These are phyloP conservation scores for Cotoneaster glaucophyllus DNA, from an alignment of 306 rosid species.

Conservation along the genomic window DNA sequence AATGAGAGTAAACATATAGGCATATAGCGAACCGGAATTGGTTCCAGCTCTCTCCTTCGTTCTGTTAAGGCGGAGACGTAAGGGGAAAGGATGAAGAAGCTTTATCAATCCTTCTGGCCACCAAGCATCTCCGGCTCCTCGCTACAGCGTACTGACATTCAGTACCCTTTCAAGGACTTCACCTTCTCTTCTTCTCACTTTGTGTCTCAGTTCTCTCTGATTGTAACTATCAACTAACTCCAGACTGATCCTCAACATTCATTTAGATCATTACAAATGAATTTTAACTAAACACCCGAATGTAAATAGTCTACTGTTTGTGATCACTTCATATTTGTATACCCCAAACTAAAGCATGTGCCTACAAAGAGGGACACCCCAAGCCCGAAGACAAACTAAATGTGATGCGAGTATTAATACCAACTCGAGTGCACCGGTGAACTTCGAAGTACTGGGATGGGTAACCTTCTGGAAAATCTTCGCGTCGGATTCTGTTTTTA, in stretches of 20 bases:
- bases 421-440: no score
- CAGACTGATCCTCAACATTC: neutral
- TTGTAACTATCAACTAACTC: neutral
- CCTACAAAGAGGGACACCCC: no score
- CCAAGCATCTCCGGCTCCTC: neutral
- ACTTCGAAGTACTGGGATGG: no score
- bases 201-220: neutral
- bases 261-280: no score
- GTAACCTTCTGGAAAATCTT: no score
- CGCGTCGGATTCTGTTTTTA: no score
- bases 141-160: neutral
- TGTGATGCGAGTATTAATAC: no score
- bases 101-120: neutral
- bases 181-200: neutral
- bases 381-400: no score
- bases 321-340: neutral
- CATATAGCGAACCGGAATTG: neutral
- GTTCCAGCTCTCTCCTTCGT: neutral
- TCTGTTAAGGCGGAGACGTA: neutral
- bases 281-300: no score
- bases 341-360: no score
- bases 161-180: neutral
- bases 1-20: neutral
- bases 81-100: neutral
- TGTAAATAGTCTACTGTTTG: no score